phyloP scores from a whole-genome alignment of 768 basidiomycete species.

The Hebeloma cylindrosporum region DNA sequence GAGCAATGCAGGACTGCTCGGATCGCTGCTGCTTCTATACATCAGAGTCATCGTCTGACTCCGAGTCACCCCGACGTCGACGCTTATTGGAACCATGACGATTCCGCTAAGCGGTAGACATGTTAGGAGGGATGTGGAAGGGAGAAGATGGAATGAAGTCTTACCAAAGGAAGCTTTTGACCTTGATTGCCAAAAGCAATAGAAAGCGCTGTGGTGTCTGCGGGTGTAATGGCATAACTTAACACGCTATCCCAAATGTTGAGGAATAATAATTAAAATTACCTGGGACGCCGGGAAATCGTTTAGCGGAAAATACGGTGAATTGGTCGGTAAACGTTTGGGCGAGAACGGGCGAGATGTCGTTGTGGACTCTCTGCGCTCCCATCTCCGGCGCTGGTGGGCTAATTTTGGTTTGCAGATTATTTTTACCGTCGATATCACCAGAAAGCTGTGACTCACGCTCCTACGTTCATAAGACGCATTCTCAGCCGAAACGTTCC shows the following conservation, averaged over 20 bases:
- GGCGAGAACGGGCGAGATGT: constrained; percentile 75
- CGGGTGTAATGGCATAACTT: constrained; percentile 14
- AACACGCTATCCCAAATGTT: constrained; percentile 15
- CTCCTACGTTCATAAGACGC: constrained; percentile 86
- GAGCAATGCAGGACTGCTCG: constrained; percentile 1
- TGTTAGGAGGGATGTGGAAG: constrained; percentile 18
- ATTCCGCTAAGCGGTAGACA: constrained; percentile 56
- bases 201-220: constrained; percentile 87
- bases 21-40: constrained; percentile 17
- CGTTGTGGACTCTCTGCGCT: constrained; percentile 62
- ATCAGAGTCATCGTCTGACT: constrained; percentile 72
- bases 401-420: constrained; percentile 34
- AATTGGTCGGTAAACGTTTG: constrained; percentile 84
- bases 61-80: constrained; percentile 60
- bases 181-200: constrained; percentile 90
- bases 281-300: constrained; percentile 95
- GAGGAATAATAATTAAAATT: constrained; percentile 21
- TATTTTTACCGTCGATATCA: constrained; percentile 9
- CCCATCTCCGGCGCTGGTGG: constrained; percentile 74
- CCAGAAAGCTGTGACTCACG: constrained; percentile 59
- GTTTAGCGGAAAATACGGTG: constrained; percentile 88
- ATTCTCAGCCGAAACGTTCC: constrained; percentile 85
- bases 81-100: constrained; percentile 75
- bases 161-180: constrained; percentile 82
- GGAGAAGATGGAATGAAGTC: constrained; percentile 25